phyloP scores from a whole-genome alignment of 2,329 filamentous ascomycete genomes.

The Orbilia oligospora region DNA sequence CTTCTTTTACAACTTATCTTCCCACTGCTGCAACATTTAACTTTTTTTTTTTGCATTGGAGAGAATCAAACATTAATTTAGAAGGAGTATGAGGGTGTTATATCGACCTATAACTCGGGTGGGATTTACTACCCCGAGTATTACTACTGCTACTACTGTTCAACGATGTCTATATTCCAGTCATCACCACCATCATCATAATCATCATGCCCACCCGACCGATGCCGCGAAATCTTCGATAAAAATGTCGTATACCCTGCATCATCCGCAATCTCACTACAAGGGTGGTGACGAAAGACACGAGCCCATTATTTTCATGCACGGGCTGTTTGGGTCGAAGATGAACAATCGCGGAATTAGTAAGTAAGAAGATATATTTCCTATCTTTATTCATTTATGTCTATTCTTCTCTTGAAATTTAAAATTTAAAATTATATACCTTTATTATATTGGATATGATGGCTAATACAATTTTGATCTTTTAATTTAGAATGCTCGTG shows the following conservation, averaged over 20 bases:
- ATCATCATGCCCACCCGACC: not conserved
- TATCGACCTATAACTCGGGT: slow-evolving; percentile 20
- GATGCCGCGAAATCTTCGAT: slow-evolving; percentile 30
- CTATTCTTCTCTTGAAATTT: not conserved
- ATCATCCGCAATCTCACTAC: slow-evolving; percentile 71
- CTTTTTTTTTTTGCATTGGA: too few relatives aligned
- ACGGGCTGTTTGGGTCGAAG: slow-evolving; percentile 94
- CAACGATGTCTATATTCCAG: slow-evolving; percentile 27
- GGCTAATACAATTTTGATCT: slow-evolving; percentile 1
- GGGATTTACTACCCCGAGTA: slow-evolving; percentile 5
- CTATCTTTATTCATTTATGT: not conserved
- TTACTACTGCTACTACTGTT: not conserved
- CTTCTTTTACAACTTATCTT: not conserved
- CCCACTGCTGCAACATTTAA: not conserved
- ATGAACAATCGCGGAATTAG: slow-evolving; percentile 95
- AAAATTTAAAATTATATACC: not conserved
- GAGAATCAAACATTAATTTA: slow-evolving; percentile 7
- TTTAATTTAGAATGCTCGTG: slow-evolving; percentile 76
- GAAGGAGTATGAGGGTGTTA: slow-evolving; percentile 30
- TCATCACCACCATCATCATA: not conserved
- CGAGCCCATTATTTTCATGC: slow-evolving; percentile 86
- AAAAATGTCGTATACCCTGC: slow-evolving; percentile 76
- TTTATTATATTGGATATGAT: not conserved
- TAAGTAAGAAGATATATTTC: slow-evolving; percentile 76
- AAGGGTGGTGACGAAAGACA: slow-evolving; percentile 67